phyloP scores from a whole-genome alignment of 177 flowering plant genomes.

The Vitis hybrid region DNA sequence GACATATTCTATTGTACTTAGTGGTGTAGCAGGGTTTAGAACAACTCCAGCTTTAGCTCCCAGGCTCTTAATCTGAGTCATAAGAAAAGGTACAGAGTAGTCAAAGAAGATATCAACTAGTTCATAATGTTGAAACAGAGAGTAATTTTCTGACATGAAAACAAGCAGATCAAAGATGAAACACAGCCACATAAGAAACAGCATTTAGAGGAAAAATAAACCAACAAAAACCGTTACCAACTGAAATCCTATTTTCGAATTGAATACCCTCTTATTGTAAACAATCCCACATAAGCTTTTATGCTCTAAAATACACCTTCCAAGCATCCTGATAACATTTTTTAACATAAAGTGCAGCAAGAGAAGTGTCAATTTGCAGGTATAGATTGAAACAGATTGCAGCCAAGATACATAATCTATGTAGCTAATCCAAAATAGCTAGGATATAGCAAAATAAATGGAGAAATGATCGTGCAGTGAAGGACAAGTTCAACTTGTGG shows the following conservation, averaged over 20 bases:
- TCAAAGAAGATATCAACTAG: not conserved
- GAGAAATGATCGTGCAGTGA: too few relatives aligned
- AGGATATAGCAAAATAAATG: too few relatives aligned
- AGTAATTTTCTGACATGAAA: not conserved
- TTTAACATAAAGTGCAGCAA: not conserved
- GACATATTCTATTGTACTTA: constrained; percentile 79
- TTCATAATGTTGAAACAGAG: not conserved
- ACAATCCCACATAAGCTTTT: not conserved
- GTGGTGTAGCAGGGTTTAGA: constrained; percentile 87
- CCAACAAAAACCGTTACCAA: not conserved
- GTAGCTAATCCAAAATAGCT: not conserved
- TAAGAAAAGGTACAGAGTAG: not conserved
- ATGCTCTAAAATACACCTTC: not conserved
- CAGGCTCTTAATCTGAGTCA: constrained; percentile 71
- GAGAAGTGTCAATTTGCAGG: not conserved
- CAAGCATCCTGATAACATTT: not conserved
- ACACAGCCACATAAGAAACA: not conserved
- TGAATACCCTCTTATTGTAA: too few relatives aligned
- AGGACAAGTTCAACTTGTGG: too few relatives aligned
- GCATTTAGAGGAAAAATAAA: not conserved
- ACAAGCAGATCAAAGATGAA: not conserved
- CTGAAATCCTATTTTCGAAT: not conserved
- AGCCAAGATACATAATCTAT: not conserved
- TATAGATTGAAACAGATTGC: not conserved
- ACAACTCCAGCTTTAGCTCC: constrained; percentile 99